Evolutionary conservation across 805 yeast genomes (phyloP).

Genomic region (Pichia heedii): DNA sequence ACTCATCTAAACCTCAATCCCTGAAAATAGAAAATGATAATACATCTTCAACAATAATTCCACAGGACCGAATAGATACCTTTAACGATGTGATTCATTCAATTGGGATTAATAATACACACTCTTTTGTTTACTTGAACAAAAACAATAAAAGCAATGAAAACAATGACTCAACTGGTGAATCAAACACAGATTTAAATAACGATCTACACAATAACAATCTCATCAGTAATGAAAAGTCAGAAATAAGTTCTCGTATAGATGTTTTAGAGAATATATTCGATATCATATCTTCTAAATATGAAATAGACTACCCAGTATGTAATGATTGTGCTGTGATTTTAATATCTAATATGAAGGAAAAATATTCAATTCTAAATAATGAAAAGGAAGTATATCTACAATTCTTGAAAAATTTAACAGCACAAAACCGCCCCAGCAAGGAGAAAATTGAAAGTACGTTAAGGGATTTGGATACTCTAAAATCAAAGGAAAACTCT

Average conservation of each 20-base stretch:
- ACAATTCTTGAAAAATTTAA: slow-evolving; percentile 61
- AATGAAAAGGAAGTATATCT: slow-evolving; percentile 73
- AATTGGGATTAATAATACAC: not conserved
- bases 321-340: slow-evolving; percentile 77
- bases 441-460: slow-evolving; percentile 36
- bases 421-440: slow-evolving; percentile 42
- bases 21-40: no score
- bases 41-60: not conserved
- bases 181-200: not conserved
- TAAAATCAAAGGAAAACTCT: slow-evolving; percentile 33
- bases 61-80: slow-evolving; percentile 14
- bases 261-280: slow-evolving; percentile 56
- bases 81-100: not conserved
- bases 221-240: slow-evolving; percentile 6
- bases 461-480: slow-evolving; percentile 34
- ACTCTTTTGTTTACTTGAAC: not conserved
- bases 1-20: slow-evolving; percentile 18
- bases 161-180: not conserved
- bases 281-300: slow-evolving; percentile 65
- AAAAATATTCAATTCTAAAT: slow-evolving; percentile 61
- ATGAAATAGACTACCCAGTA: slow-evolving; percentile 77
- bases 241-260: slow-evolving; percentile 28
- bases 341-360: slow-evolving; percentile 54
- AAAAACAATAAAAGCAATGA: not conserved
- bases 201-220: not conserved